Conservation (phyloP, 2,329 filamentous ascomycete species). For the Dactylellina sp. region DNA sequence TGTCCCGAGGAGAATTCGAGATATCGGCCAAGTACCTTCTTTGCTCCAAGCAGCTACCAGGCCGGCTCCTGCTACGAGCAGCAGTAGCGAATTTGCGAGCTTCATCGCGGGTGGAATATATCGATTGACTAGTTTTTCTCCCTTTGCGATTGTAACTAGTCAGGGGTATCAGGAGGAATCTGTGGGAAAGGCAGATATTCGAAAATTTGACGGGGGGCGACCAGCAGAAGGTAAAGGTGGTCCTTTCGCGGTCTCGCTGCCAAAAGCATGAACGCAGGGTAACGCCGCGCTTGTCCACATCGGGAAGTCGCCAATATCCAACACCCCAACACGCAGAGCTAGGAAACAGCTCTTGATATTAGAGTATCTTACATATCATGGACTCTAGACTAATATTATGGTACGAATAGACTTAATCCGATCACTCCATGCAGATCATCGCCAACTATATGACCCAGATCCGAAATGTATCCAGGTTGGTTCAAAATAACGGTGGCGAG, state of each 20-base stretch:
- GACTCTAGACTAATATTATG: too few relatives aligned
- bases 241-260: conserved; percentile 23
- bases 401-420: too few relatives aligned
- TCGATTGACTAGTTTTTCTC: conserved; percentile 6
- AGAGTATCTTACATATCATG: too few relatives aligned
- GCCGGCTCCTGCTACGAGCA: conserved; percentile 75
- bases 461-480: too few relatives aligned
- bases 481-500: too few relatives aligned
- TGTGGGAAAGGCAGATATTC: background rate
- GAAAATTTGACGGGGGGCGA: background rate
- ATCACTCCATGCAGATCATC: too few relatives aligned
- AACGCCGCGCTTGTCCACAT: conserved; percentile 7
- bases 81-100: conserved; percentile 69
- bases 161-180: background rate
- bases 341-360: too few relatives aligned
- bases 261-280: background rate
- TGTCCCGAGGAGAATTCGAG: background rate
- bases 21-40: conserved; percentile 70
- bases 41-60: conserved; percentile 83
- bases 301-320: conserved; percentile 5
- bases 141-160: conserved; percentile 1
- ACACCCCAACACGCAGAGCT: conserved; percentile 20
- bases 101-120: conserved; percentile 39
- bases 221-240: conserved; percentile 36
- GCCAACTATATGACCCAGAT: too few relatives aligned